Evolutionary conservation across 352 stramenopile species (phyloP).

Genomic region (Phytophthora fragariae): DNA sequence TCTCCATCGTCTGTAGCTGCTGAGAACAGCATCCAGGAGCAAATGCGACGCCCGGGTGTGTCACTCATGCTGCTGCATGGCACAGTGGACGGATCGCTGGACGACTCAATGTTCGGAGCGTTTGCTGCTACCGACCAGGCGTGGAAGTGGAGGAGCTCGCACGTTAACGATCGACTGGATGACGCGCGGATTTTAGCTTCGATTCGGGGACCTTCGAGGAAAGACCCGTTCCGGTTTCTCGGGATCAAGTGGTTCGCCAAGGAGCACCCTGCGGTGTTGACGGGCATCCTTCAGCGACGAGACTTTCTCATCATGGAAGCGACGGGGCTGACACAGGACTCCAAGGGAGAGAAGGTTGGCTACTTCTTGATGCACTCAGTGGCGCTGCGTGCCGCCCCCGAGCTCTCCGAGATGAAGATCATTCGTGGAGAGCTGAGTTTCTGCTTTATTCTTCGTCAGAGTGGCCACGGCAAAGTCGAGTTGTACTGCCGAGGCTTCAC

Average conservation of each 20-base stretch:
- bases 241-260: slow-evolving; percentile 70
- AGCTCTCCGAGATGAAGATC: slow-evolving; percentile 48
- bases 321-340: slow-evolving; percentile 45
- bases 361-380: slow-evolving; percentile 69
- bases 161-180: slow-evolving; percentile 55
- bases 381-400: slow-evolving; percentile 33
- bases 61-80: slow-evolving; percentile 55
- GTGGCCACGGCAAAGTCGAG: slow-evolving; percentile 31
- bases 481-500: slow-evolving; percentile 61
- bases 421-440: slow-evolving; percentile 53
- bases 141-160: slow-evolving; percentile 52
- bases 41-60: slow-evolving; percentile 28
- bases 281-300: slow-evolving; percentile 50
- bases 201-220: slow-evolving; percentile 33
- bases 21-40: slow-evolving; percentile 31
- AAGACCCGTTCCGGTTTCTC: slow-evolving; percentile 58
- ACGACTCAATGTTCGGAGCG: slow-evolving; percentile 57
- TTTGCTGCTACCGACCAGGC: slow-evolving; percentile 48
- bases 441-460: slow-evolving; percentile 55
- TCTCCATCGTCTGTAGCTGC: slow-evolving; percentile 11
- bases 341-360: slow-evolving; percentile 41
- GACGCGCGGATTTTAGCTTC: slow-evolving; percentile 52
- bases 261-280: slow-evolving; percentile 46
- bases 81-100: slow-evolving; percentile 48
- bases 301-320: slow-evolving; percentile 63